A percentile compares a stretch with the other conserved stretches of the same genome.
Conservation (phyloP, 192 early-diverging fungal genomes). For the Umbelopsis isabellina region DNA sequence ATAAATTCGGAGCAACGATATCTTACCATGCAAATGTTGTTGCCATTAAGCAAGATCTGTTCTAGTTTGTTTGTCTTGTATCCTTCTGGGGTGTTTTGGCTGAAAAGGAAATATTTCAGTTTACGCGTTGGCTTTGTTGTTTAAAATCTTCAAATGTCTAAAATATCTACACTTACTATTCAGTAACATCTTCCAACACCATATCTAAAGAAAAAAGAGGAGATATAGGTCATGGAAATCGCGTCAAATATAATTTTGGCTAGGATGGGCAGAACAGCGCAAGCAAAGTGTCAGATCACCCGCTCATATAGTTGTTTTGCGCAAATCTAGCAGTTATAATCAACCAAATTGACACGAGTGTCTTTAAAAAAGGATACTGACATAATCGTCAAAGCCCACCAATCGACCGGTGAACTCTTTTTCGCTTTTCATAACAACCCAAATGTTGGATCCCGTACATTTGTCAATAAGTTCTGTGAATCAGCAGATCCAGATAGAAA, state of each 20-base stretch:
- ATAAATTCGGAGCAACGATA: background rate
- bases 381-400: conserved; percentile 98
- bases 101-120: conserved; percentile 27
- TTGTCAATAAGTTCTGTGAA: conserved; percentile 93
- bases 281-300: background rate
- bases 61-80: conserved; percentile 76
- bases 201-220: conserved; percentile 63
- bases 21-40: conserved; percentile 93
- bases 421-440: conserved; percentile 97
- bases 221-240: background rate
- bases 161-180: conserved; percentile 68
- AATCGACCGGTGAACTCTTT: conserved; percentile 97
- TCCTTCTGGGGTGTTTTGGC: conserved; percentile 80
- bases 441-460: conserved; percentile 96
- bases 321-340: background rate
- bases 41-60: conserved; percentile 95
- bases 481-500: background rate
- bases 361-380: conserved; percentile 60
- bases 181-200: conserved; percentile 97
- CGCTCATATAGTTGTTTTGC: background rate
- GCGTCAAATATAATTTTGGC: background rate
- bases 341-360: background rate
- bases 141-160: background rate
- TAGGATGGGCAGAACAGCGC: background rate
- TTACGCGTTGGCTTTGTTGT: background rate